Evolutionary conservation across 495 filamentous ascomycete genomes (phyloP).

Genomic region (Ramalina intermedia): DNA sequence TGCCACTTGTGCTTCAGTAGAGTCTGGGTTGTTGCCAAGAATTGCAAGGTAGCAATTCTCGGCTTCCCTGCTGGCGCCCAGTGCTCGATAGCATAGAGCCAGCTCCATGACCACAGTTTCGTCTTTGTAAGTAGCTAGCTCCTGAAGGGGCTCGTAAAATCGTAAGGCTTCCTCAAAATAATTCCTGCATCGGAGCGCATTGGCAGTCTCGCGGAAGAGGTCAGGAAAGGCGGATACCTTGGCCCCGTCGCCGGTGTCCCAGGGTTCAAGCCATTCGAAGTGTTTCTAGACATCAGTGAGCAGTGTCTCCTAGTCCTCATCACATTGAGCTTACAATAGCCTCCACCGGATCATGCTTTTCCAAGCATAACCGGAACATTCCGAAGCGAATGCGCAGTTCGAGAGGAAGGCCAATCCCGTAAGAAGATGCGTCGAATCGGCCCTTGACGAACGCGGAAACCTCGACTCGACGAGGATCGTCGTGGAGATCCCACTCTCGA

Average conservation of each 20-base stretch:
- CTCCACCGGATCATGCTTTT: constrained; percentile 47
- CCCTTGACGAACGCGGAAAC: constrained; percentile 40
- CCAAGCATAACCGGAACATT: constrained; percentile 58
- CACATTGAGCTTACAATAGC: constrained; percentile 44
- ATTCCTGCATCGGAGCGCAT: constrained; percentile 43
- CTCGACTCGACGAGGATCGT: constrained; percentile 48
- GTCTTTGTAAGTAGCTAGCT: constrained; percentile 43
- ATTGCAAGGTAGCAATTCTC: constrained; percentile 61
- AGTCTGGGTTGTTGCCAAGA: constrained; percentile 49
- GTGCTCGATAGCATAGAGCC: constrained; percentile 52
- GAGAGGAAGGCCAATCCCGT: constrained; percentile 62
- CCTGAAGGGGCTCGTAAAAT: constrained; percentile 57
- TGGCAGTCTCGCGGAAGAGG: constrained; percentile 59
- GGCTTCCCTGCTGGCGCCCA: constrained; percentile 50
- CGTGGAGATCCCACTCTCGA: constrained; percentile 75
- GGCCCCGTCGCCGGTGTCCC: constrained; percentile 30
- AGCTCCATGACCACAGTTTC: constrained; percentile 51
- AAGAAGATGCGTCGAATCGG: constrained; percentile 41
- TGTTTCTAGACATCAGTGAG: constrained; percentile 30
- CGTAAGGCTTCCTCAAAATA: constrained; percentile 48
- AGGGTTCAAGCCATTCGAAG: constrained; percentile 50
- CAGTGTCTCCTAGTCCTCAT: constrained; percentile 3
- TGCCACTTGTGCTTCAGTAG: constrained; percentile 57
- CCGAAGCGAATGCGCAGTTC: constrained; percentile 82
- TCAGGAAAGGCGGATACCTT: constrained; percentile 51